Evolutionary conservation across 2,329 filamentous ascomycete genomes (phyloP), one percentile per base, ranked within the genome.

Genomic region (Colletotrichum sp.): DNA sequence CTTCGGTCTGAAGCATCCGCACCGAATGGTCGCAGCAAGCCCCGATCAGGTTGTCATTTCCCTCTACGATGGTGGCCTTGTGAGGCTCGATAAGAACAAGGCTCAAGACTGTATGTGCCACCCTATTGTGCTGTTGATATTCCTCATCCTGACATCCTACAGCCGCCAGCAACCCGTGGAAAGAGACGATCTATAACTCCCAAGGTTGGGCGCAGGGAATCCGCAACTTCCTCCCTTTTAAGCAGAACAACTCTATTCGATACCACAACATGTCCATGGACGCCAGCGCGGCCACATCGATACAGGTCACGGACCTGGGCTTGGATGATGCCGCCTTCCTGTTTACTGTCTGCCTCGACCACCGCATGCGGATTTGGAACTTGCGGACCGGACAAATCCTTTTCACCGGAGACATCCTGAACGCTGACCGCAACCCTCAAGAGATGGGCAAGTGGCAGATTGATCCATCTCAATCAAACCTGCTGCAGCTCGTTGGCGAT

Each of bases 291-390:
- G 92, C 93, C 5, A 92, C 92, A 1, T 93, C 94, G 6, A 90
- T 91, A 78, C 84, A 92, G 82, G 83, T 90, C 67, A 88, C 89
- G 13, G 84, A 86, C 32, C 84, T 92, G 75, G 90, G 89, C 5
- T 82, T 90, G 24, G 85, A 89, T 10, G 84, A 87, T 66, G 85
- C 85, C 7, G 84, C 88, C 2, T 93, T 91, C 78, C 87, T 91
- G 3, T 95, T 98, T 80, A 96, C 96, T 0, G 92, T 98, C 65
- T 97, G 94, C 78, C 88, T 99, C 75, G 96, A 99, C 80, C 96
- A 99, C 82, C 93, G 93, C 13, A 87, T 99, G 82, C 93, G 96
- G 80, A 93, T 97, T 52, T 99, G 97, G 96, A 97, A 98, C 81
- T 88, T 96, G 36, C 88, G 91, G n/a, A 94, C 92, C 52, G 96